Percentiles rank a stretch among this genome's conserved stretches.
Conservation (phyloP, 805 yeast species). For the Ogataea kodamae region DNA sequence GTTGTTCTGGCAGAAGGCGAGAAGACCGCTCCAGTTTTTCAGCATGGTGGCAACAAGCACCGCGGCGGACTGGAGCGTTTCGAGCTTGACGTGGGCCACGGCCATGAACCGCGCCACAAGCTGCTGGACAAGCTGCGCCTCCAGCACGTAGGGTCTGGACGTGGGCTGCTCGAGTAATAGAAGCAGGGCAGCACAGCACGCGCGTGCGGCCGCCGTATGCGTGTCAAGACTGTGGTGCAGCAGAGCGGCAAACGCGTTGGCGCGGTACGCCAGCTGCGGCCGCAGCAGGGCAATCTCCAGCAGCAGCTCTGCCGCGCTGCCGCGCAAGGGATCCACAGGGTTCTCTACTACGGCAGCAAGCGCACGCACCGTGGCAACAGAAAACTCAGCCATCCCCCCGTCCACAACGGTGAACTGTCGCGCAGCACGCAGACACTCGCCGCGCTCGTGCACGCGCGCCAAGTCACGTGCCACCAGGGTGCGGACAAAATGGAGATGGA, state of each 20-base stretch:
- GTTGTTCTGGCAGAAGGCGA: slow-evolving; percentile 55
- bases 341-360: slow-evolving; percentile 61
- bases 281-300: slow-evolving; percentile 47
- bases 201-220: slow-evolving; percentile 42
- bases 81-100: slow-evolving; percentile 43
- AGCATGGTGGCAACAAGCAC: slow-evolving; percentile 57
- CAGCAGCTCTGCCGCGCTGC: slow-evolving; percentile 49
- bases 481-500: slow-evolving; percentile 61
- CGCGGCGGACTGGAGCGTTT: slow-evolving; percentile 57
- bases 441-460: slow-evolving; percentile 54
- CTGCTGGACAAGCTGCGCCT: slow-evolving; percentile 59
- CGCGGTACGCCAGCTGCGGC: slow-evolving; percentile 40
- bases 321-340: slow-evolving; percentile 47
- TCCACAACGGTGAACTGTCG: slow-evolving; percentile 57
- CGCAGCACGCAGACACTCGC: slow-evolving; percentile 71
- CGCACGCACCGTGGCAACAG: slow-evolving; percentile 64
- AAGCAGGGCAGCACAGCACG: slow-evolving; percentile 45
- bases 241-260: slow-evolving; percentile 44
- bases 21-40: slow-evolving; percentile 74
- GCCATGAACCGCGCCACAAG: slow-evolving; percentile 73
- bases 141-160: slow-evolving; percentile 50
- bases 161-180: slow-evolving; percentile 56
- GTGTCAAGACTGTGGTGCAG: slow-evolving; percentile 52
- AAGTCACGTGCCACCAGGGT: slow-evolving; percentile 59
- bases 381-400: slow-evolving; percentile 49